Base-by-base conservation (phyloP, 2,329 filamentous ascomycete genomes). In the Pseudomassariella vexata region DNA sequence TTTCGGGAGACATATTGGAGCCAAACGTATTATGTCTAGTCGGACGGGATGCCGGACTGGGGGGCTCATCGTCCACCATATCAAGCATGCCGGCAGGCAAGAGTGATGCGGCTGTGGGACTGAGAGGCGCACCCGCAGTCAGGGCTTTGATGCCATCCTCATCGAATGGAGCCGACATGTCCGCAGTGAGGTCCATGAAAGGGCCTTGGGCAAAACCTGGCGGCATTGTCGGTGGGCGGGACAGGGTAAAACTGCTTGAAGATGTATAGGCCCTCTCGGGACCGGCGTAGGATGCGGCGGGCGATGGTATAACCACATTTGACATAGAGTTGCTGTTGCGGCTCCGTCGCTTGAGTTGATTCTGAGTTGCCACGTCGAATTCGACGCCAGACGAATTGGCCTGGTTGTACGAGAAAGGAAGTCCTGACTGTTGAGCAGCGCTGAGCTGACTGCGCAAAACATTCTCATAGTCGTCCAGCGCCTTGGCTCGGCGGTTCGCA, bases 71-170 rank as follows among this genome's bases (percentile, higher is more conserved):
- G 26, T 79, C 63, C 21, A 53, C 36, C 43, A 84, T 80, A 31
- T 82, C 77, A 39, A 75, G 63, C 38, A 73, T 71, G n/a, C 63
- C 66, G 5, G 84, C 83, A 1, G 85, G 85, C 11, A 94, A 61
- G 4, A 90, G 65, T 11, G 80, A 73, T 18, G 82, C 79, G 3
- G 85, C 85, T 4, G 82, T 83, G 2, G 85, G 85, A 46, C 83
- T 89, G 53, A 90, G 73, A 1, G 82, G 82, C 3, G 82, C 84
- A 18, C 75, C 78, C 12, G 68, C 72, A 3, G 70, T 77, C 21
- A 82, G 53, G 12, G 67, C 67, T 36, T 75, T 74, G 5, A 81
- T 59, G 12, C 82, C 79, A 2, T 76, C 70, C 19, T 84, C 80
- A 5, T 74, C 76, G 34, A 79, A 54, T 47, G 40, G 66, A 45